These are phyloP conservation scores for Borovskyia barvae DNA, from an alignment of 208 protist genomes.

Conservation along the genomic window DNA sequence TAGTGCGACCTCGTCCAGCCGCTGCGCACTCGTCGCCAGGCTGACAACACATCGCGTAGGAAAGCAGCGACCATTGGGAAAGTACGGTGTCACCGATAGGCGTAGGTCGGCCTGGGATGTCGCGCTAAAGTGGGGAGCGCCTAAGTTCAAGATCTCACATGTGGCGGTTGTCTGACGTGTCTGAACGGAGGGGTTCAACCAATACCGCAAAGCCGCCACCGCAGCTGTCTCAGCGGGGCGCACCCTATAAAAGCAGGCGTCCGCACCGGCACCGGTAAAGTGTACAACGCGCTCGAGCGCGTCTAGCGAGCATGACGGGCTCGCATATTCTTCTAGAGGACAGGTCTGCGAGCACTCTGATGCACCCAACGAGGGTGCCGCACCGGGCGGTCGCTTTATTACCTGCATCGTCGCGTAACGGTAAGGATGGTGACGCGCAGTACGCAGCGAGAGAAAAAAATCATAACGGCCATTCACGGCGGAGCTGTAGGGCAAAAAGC, in stretches of 20 bases:
- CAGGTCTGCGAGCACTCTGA: too few relatives aligned
- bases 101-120: conserved; percentile 29
- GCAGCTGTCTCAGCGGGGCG: neutral
- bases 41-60: conserved; percentile 54
- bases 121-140: conserved; percentile 26
- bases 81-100: conserved; percentile 32
- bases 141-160: conserved; percentile 44
- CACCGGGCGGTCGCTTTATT: too few relatives aligned
- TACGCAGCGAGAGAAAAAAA: neutral
- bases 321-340: too few relatives aligned
- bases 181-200: conserved; percentile 44
- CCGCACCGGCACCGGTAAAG: conserved; percentile 21
- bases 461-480: neutral
- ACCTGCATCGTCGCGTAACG: too few relatives aligned
- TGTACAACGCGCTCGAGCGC: conserved; percentile 32
- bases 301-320: conserved; percentile 18
- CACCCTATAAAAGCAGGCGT: conserved; percentile 23
- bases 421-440: too few relatives aligned
- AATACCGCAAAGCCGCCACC: conserved; percentile 16
- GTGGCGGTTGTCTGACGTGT: conserved; percentile 40
- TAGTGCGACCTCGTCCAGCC: conserved; percentile 40
- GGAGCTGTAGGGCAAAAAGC: neutral
- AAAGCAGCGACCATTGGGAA: conserved; percentile 34
- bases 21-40: conserved; percentile 44
- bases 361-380: too few relatives aligned